Conservation (phyloP, 331 rosid species). For the Saraca asoca region DNA sequence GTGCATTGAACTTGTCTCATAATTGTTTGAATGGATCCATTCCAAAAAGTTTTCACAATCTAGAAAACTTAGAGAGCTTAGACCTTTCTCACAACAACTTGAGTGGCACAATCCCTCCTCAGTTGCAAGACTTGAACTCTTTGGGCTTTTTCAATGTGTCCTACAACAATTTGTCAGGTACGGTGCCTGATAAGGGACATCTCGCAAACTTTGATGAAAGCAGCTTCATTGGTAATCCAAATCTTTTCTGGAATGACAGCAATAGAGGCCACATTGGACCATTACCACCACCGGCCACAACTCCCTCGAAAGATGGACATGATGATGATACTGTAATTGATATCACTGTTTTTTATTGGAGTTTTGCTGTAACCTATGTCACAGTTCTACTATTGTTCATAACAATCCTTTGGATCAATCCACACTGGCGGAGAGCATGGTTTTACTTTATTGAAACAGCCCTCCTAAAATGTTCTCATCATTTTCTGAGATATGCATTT, state of each 20-base stretch:
- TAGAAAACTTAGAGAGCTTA: conserved; percentile 8
- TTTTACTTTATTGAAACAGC: background rate
- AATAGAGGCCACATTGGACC: no score
- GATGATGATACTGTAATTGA: conserved; percentile 2
- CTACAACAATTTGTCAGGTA: conserved; percentile 9
- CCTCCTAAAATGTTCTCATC: no score
- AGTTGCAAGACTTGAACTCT: background rate
- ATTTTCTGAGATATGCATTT: no score
- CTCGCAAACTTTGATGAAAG: background rate
- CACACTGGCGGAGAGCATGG: conserved; percentile 7
- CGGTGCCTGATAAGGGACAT: background rate
- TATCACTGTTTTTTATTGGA: conserved; percentile 1
- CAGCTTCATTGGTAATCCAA: conserved; percentile 12
- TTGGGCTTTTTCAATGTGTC: conserved; percentile 5
- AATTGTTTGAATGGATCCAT: conserved; percentile 10
- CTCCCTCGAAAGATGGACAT: background rate
- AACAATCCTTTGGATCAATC: background rate
- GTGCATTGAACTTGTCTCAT: conserved; percentile 8
- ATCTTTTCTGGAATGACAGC: background rate
- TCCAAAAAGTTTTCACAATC: background rate
- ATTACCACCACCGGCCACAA: background rate
- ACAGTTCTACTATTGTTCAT: background rate
- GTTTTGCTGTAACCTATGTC: conserved; percentile 12
- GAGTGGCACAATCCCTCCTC: conserved; percentile 10
- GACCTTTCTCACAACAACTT: conserved; percentile 26